A percentile compares a stretch with the other conserved stretches of the same genome.
phyloP scores from a whole-genome alignment of 495 filamentous ascomycete genomes.

The Lasiosphaeris hirsuta region DNA sequence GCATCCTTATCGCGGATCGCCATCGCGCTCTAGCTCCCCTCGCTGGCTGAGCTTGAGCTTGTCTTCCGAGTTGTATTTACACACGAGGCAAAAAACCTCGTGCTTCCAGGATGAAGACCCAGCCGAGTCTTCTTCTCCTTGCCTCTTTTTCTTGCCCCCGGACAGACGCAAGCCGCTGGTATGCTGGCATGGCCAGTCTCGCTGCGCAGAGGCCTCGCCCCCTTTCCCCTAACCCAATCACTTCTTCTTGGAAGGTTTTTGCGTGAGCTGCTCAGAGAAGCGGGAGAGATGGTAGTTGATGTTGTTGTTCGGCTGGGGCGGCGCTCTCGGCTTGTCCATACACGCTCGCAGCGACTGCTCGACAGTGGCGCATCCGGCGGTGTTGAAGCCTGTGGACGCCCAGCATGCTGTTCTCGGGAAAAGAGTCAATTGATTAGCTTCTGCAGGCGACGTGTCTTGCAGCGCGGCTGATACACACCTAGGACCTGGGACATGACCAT shows the following conservation, averaged over 20 bases:
- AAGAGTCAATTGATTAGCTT: background rate
- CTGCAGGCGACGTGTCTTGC: background rate
- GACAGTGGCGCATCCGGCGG: constrained; percentile 70
- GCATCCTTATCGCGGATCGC: too few relatives aligned
- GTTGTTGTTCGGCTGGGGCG: constrained; percentile 67
- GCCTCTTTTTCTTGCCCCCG: too few relatives aligned
- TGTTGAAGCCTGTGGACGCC: constrained; percentile 78
- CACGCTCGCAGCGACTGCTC: constrained; percentile 82
- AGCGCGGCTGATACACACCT: constrained; percentile 54
- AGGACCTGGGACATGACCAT: constrained; percentile 86
- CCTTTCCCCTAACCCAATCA: constrained; percentile 45
- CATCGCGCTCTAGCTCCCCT: too few relatives aligned
- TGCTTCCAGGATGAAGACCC: too few relatives aligned
- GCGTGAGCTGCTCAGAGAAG: constrained; percentile 77
- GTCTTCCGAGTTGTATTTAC: too few relatives aligned
- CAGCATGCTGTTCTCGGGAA: constrained; percentile 68
- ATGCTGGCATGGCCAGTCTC: background rate
- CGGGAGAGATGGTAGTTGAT: constrained; percentile 94
- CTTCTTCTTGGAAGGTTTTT: constrained; percentile 56
- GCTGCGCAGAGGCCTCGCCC: background rate
- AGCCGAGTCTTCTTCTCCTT: too few relatives aligned
- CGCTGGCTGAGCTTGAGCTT: too few relatives aligned
- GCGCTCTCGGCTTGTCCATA: constrained; percentile 81
- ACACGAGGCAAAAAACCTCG: too few relatives aligned
- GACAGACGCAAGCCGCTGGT: background rate